phyloP scores from a whole-genome alignment of 768 basidiomycete genomes.

The Termitomyces bulborhizus region DNA sequence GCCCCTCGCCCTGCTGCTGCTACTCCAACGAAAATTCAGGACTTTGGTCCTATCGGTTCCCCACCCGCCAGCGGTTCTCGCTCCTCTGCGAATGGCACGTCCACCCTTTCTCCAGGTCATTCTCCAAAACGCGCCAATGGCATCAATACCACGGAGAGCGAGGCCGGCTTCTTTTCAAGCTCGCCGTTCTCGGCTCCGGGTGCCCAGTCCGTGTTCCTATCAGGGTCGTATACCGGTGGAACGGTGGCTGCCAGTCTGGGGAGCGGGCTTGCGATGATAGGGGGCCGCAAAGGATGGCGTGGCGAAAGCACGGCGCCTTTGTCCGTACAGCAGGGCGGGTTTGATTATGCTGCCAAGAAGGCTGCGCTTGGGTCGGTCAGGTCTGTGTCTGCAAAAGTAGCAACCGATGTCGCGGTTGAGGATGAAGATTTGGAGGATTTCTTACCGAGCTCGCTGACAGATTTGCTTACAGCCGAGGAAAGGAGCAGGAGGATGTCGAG shows the following conservation, averaged over 20 bases:
- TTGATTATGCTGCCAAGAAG: constrained; percentile 25
- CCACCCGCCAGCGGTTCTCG: constrained; percentile 48
- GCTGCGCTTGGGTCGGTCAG: constrained; percentile 11
- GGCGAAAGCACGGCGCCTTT: constrained; percentile 13
- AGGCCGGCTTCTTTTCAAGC: constrained; percentile 37
- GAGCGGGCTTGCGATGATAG: constrained; percentile 41
- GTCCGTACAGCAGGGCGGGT: constrained; percentile 17
- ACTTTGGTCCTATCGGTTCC: constrained; percentile 82
- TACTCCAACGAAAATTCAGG: constrained; percentile 31
- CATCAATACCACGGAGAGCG: constrained; percentile 25
- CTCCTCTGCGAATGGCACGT: constrained; percentile 14
- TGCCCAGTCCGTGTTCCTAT: constrained; percentile 47
- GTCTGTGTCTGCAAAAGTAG: constrained; percentile 6
- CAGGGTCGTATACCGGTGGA: constrained; percentile 25
- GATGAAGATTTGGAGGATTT: constrained; percentile 87
- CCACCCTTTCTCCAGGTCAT: constrained; percentile 47
- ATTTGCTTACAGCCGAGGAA: constrained; percentile 87
- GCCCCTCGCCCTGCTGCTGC: constrained; percentile 45
- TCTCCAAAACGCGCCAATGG: constrained; percentile 38
- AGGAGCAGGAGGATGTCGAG: constrained; percentile 76
- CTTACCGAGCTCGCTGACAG: constrained; percentile 81
- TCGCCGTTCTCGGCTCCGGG: constrained; percentile 81
- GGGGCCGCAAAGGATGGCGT: constrained; percentile 33
- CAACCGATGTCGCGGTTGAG: constrained; percentile 40
- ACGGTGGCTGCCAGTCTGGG: constrained; percentile 64